A percentile compares a stretch with the other conserved stretches of the same genome.
Conservation (phyloP, 306 rosid genomes). For the Dryas drummondii region DNA sequence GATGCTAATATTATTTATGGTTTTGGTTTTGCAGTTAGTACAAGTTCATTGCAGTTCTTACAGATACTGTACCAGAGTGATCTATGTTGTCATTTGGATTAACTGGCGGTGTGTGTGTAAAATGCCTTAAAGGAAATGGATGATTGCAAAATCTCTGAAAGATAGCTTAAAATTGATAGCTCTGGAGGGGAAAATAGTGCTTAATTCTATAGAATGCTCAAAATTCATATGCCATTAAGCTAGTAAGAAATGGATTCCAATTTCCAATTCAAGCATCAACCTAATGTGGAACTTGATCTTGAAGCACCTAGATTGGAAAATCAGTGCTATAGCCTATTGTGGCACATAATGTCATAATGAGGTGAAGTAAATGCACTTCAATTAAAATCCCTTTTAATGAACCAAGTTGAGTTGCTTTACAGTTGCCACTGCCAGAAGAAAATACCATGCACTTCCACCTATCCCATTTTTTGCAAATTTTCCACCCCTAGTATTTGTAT, state of each 20-base stretch:
- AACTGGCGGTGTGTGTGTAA: too few species aligned
- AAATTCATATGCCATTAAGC: not conserved
- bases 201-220: not conserved
- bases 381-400: constrained; percentile 15
- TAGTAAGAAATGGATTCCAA: not conserved
- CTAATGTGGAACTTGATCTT: not conserved
- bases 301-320: not conserved
- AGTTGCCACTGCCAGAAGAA: constrained; percentile 2
- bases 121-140: too few species aligned
- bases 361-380: constrained; percentile 12
- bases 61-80: too few species aligned
- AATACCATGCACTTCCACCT: not conserved
- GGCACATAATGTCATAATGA: constrained; percentile 3
- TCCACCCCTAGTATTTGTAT: too few species aligned
- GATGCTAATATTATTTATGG: not conserved
- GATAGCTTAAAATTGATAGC: not conserved
- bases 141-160: not conserved
- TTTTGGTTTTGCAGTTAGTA: too few species aligned
- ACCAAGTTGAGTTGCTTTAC: not conserved
- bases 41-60: too few species aligned
- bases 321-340: not conserved
- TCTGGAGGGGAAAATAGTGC: not conserved
- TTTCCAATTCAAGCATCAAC: constrained; percentile 1
- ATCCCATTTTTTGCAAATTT: not conserved
- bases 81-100: too few species aligned